These are phyloP conservation scores for Zanthoxylum bungeanum DNA, from an alignment of 345 rosid species.

Conservation along the genomic window DNA sequence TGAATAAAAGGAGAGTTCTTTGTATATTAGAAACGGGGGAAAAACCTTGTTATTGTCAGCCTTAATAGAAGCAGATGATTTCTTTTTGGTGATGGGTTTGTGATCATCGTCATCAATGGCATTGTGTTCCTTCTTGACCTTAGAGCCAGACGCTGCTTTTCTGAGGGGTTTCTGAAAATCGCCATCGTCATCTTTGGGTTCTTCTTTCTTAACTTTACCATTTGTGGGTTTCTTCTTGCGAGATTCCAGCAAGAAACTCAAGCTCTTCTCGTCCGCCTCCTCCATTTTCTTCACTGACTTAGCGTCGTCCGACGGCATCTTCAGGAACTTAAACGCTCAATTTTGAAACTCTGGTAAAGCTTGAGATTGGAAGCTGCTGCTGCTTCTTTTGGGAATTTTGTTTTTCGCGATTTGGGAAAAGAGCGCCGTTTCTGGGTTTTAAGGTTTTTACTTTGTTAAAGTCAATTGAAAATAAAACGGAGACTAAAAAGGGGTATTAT, in stretches of 20 bases:
- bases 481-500: no score
- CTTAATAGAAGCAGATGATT: conserved; percentile 31
- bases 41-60: conserved; percentile 46
- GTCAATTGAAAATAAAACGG: no score
- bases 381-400: neutral
- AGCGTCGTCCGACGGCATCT: conserved; percentile 64
- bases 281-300: conserved; percentile 38
- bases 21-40: no score
- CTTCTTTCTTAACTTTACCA: conserved; percentile 50
- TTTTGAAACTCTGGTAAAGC: neutral
- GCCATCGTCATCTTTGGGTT: conserved; percentile 23
- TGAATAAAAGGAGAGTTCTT: no score
- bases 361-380: neutral
- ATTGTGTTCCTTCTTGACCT: conserved; percentile 38
- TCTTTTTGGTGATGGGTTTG: conserved; percentile 44
- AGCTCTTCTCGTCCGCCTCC: conserved; percentile 42
- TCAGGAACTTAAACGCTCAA: neutral
- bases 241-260: conserved; percentile 45
- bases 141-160: conserved; percentile 27
- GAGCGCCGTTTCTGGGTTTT: neutral
- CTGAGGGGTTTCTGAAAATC: conserved; percentile 31
- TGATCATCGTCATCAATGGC: conserved; percentile 22
- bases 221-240: conserved; percentile 46
- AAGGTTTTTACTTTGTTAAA: no score
- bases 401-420: neutral